A percentile compares a stretch with the other conserved stretches of the same genome.
Conservation (phyloP, 495 filamentous ascomycete species). For the Penicillium paradoxum region DNA sequence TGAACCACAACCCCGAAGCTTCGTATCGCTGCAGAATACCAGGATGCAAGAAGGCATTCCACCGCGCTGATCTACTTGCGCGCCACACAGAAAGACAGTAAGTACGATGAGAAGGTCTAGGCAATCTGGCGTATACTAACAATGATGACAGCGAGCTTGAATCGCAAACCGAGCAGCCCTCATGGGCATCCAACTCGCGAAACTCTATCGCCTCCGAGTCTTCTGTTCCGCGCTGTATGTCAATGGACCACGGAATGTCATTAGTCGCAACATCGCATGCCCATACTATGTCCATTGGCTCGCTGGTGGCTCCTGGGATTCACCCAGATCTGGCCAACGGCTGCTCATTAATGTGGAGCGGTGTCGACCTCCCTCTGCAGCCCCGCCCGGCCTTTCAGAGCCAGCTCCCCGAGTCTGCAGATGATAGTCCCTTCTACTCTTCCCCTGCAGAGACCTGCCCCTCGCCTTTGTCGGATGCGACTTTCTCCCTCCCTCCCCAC, state of each 20-base stretch:
- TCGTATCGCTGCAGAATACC: constrained; percentile 60
- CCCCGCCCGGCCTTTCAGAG: constrained; percentile 30
- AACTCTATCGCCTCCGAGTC: constrained; percentile 19
- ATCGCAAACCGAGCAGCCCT: constrained; percentile 31
- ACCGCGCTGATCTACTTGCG: constrained; percentile 69
- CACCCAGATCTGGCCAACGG: constrained; percentile 38
- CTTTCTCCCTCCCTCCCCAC: constrained; percentile 35
- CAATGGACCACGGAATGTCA: constrained; percentile 25
- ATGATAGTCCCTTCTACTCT: constrained; percentile 42
- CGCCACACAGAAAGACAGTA: constrained; percentile 83
- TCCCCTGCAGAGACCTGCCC: constrained; percentile 41
- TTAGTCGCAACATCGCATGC: constrained; percentile 26
- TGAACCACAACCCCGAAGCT: constrained; percentile 73
- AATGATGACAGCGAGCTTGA: constrained; percentile 33
- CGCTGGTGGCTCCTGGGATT: constrained; percentile 40
- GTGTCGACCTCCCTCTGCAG: constrained; percentile 36
- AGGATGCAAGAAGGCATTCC: constrained; percentile 74
- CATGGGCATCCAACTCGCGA: constrained; percentile 32
- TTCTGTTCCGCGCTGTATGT: constrained; percentile 24
- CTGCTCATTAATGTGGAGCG: constrained; percentile 36
- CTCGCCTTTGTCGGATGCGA: constrained; percentile 38
- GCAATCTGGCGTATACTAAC: constrained; percentile 7
- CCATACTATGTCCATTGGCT: constrained; percentile 43
- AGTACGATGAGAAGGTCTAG: constrained; percentile 23
- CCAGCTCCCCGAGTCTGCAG: constrained; percentile 35